A percentile compares a stretch with the other conserved stretches of the same genome.
Conservation (phyloP, 2,329 filamentous ascomycete species). For the Cyphellophora europaea region DNA sequence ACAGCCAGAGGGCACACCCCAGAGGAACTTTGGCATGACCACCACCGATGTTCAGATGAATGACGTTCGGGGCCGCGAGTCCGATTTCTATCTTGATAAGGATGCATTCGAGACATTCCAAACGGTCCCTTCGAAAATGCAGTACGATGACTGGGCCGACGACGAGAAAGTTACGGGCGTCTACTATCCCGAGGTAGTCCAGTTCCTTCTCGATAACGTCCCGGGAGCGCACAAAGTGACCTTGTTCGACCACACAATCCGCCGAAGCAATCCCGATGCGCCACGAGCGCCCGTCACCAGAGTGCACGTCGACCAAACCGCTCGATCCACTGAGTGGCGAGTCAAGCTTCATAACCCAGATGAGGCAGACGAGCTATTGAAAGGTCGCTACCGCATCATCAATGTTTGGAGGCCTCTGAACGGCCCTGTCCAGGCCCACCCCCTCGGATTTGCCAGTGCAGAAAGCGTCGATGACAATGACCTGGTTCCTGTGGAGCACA, state of each 20-base stretch:
- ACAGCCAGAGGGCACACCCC: conserved; percentile 50
- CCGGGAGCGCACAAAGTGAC: conserved; percentile 58
- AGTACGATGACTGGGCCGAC: conserved; percentile 47
- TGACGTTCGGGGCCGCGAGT: conserved; percentile 66
- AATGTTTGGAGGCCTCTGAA: conserved; percentile 74
- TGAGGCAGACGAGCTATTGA: conserved; percentile 58
- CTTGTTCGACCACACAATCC: conserved; percentile 83
- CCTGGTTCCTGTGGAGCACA: conserved; percentile 62
- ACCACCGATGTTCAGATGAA: conserved; percentile 48
- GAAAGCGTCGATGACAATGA: conserved; percentile 50
- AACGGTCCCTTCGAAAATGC: conserved; percentile 46
- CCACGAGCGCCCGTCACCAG: conserved; percentile 59
- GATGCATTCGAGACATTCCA: conserved; percentile 65
- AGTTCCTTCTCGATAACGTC: conserved; percentile 57
- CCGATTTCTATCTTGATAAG: conserved; percentile 56
- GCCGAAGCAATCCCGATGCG: conserved; percentile 52
- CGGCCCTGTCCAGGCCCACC: conserved; percentile 46
- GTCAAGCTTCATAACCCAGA: conserved; percentile 58
- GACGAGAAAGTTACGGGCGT: conserved; percentile 58
- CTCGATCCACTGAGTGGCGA: conserved; percentile 54
- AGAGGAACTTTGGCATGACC: conserved; percentile 53
- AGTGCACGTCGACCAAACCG: conserved; percentile 79
- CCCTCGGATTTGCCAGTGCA: conserved; percentile 50
- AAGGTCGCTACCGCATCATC: conserved; percentile 67
- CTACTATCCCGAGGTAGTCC: conserved; percentile 81